phyloP scores from a whole-genome alignment of 768 basidiomycete genomes.

The Leccinellum luteum region DNA sequence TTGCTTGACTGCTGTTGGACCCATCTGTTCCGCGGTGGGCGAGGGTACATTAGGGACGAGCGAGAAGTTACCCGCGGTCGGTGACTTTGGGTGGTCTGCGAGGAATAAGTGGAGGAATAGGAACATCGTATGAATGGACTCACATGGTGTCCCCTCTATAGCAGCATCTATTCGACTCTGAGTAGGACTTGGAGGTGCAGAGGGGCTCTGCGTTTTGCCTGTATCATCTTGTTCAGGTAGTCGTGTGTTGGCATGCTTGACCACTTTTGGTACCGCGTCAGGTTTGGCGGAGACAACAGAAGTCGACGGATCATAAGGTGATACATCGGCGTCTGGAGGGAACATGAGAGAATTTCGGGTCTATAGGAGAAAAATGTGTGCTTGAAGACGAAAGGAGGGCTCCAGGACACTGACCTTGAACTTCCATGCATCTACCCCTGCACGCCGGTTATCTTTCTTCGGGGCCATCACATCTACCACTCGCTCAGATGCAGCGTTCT shows the following conservation, averaged over 20 bases:
- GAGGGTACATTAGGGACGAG: conserved; percentile 87
- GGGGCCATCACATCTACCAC: conserved; percentile 77
- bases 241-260: conserved; percentile 81
- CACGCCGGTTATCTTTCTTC: conserved; percentile 66
- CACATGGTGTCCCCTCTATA: conserved; percentile 89
- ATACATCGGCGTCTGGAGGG: conserved; percentile 83
- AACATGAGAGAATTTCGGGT: conserved; percentile 96
- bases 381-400: background rate
- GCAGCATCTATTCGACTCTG: conserved; percentile 89
- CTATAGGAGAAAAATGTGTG: conserved; percentile 37
- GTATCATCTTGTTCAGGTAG: conserved; percentile 67
- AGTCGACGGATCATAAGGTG: conserved; percentile 61
- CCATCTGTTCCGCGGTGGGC: conserved; percentile 79
- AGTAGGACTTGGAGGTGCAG: conserved; percentile 84
- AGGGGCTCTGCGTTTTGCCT: conserved; percentile 39
- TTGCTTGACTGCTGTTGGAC: conserved; percentile 80
- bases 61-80: conserved; percentile 56
- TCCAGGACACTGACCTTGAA: conserved; percentile 56
- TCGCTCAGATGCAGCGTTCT: conserved; percentile 29
- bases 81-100: conserved; percentile 62
- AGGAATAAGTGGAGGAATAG: conserved; percentile 8
- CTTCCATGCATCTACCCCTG: conserved; percentile 77
- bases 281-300: conserved; percentile 28
- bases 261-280: conserved; percentile 53
- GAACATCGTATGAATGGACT: conserved; percentile 27